Conservation (phyloP, 345 rosid species). For the Heritiera fomes region DNA sequence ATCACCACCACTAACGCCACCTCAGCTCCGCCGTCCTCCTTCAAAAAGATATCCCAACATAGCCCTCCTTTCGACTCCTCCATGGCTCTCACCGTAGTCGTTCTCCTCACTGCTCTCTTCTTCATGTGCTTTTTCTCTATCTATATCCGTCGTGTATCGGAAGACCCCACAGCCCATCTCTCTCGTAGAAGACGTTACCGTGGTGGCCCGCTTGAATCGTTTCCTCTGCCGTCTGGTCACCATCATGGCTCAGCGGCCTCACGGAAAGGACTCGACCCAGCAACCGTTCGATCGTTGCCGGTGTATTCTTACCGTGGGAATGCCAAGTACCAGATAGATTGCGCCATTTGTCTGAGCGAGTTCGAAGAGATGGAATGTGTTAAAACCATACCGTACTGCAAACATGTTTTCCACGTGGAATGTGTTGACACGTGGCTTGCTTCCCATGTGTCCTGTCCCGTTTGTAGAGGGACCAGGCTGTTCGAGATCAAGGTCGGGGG, state of each 20-base stretch:
- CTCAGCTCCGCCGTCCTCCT: slow-evolving; percentile 13
- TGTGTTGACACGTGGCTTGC: slow-evolving; percentile 62
- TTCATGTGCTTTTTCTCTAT: slow-evolving; percentile 62
- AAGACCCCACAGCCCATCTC: slow-evolving; percentile 18
- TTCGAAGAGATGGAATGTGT: slow-evolving; percentile 48
- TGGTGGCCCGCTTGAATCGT: neutral
- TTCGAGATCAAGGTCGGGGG: slow-evolving; percentile 21
- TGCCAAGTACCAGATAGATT: slow-evolving; percentile 46
- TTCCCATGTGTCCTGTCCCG: slow-evolving; percentile 51
- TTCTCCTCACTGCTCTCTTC: slow-evolving; percentile 53
- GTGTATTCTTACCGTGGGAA: slow-evolving; percentile 40
- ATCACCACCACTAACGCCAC: slow-evolving; percentile 21
- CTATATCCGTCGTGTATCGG: slow-evolving; percentile 46
- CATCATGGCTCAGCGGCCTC: neutral
- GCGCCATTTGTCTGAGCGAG: slow-evolving; percentile 64
- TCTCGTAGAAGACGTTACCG: slow-evolving; percentile 19
- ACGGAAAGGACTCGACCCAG: slow-evolving; percentile 42
- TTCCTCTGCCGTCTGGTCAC: neutral
- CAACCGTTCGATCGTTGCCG: slow-evolving; percentile 45
- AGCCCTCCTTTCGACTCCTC: slow-evolving; percentile 37
- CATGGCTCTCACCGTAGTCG: slow-evolving; percentile 46
- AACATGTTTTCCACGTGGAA: slow-evolving; percentile 54
- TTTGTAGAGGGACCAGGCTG: slow-evolving; percentile 56
- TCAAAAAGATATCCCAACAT: neutral
- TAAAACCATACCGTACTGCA: slow-evolving; percentile 47